Conservation (phyloP, 352 stramenopile species). For the Blastocystis sp. region DNA sequence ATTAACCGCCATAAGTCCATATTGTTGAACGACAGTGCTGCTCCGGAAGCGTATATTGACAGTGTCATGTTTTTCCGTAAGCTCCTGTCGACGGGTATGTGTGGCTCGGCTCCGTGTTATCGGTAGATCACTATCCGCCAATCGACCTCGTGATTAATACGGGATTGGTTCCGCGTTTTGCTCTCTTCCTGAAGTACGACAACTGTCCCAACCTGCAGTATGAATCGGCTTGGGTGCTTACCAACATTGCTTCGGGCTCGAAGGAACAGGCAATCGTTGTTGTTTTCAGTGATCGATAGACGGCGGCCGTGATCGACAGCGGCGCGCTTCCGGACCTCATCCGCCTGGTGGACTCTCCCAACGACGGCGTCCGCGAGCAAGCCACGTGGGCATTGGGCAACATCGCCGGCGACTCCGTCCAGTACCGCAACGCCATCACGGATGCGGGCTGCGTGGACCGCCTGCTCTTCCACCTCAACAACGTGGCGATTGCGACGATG, state of each 20-base stretch:
- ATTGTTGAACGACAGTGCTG: not conserved
- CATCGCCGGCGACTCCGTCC: slow-evolving; percentile 94
- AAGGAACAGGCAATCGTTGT: slow-evolving; percentile 81
- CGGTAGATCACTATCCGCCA: slow-evolving; percentile 90
- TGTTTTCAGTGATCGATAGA: slow-evolving; percentile 73
- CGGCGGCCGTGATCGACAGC: slow-evolving; percentile 91
- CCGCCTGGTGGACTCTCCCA: slow-evolving; percentile 87
- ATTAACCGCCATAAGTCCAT: slow-evolving; percentile 10
- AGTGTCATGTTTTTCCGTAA: slow-evolving; percentile 96
- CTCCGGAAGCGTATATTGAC: slow-evolving; percentile 84
- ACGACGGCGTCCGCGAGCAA: slow-evolving; percentile 77
- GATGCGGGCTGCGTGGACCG: slow-evolving; percentile 83
- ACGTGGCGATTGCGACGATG: not conserved
- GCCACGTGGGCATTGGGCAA: slow-evolving; percentile 96
- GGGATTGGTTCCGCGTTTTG: slow-evolving; percentile 93
- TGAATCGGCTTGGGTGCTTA: slow-evolving; percentile 97
- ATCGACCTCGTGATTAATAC: slow-evolving; percentile 98
- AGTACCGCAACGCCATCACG: slow-evolving; percentile 41
- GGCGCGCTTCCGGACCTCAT: slow-evolving; percentile 95
- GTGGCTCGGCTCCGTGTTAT: slow-evolving; percentile 72
- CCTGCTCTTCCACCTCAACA: slow-evolving; percentile 88
- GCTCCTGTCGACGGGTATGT: slow-evolving; percentile 89
- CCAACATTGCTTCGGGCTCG: slow-evolving; percentile 97
- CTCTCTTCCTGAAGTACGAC: slow-evolving; percentile 92
- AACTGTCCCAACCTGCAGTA: slow-evolving; percentile 92